These are phyloP conservation scores for Scheffersomyces cryptocercus DNA, from an alignment of 1,139 yeast species.

Conservation along the genomic window DNA sequence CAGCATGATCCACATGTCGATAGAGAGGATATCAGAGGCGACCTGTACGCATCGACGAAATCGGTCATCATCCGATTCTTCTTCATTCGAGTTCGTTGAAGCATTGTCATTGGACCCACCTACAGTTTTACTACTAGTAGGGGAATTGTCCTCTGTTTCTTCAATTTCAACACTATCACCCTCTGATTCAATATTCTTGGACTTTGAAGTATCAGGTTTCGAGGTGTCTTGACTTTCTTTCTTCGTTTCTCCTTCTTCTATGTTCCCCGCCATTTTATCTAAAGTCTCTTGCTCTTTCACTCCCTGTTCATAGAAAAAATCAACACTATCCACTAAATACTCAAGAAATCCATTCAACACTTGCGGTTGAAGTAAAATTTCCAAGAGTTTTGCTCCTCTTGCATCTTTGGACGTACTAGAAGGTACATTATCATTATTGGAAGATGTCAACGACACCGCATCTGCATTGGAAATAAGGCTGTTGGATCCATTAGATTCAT, in stretches of 20 bases:
- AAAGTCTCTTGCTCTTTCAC: slow-evolving; percentile 24
- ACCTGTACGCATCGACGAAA: slow-evolving; percentile 43
- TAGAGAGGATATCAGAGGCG: slow-evolving; percentile 43
- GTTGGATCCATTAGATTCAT: slow-evolving; percentile 23
- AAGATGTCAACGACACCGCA: slow-evolving; percentile 39
- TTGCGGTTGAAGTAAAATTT: slow-evolving; percentile 48
- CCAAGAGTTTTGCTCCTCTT: slow-evolving; percentile 43
- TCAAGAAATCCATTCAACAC: slow-evolving; percentile 40
- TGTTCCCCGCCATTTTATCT: slow-evolving; percentile 8
- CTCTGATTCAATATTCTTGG: neutral
- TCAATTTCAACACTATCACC: slow-evolving; percentile 15
- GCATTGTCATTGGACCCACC: slow-evolving; percentile 4
- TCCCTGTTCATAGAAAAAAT: slow-evolving; percentile 33
- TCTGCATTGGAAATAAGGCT: slow-evolving; percentile 18
- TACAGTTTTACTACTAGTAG: too few species aligned
- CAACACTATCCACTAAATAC: slow-evolving; percentile 36
- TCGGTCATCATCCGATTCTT: slow-evolving; percentile 36
- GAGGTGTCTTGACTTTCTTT: slow-evolving; percentile 5
- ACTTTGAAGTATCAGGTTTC: too few species aligned
- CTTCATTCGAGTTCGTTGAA: slow-evolving; percentile 8
- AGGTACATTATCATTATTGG: slow-evolving; percentile 30
- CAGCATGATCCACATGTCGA: slow-evolving; percentile 47
- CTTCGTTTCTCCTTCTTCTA: slow-evolving; percentile 2
- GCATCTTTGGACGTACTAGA: slow-evolving; percentile 31
- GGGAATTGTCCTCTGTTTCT: slow-evolving; percentile 1